A percentile compares a stretch with the other conserved stretches of the same genome.
Evolutionary conservation across 371 early-diverging fungal species (phyloP).

Genomic region (Parasitella parasitica): DNA sequence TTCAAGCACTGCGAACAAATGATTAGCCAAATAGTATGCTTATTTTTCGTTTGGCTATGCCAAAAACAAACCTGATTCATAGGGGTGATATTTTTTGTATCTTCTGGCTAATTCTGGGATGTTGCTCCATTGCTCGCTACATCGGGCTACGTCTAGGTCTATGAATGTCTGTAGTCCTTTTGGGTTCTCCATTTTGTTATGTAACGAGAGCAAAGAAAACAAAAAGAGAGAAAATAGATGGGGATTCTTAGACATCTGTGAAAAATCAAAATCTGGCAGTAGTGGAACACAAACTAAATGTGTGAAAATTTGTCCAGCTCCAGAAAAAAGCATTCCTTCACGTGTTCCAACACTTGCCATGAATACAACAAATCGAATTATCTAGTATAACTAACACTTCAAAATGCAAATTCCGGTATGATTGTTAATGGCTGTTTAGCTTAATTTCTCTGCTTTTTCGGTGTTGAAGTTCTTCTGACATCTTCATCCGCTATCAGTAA

Average conservation of each 20-base stretch:
- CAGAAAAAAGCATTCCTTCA: neutral
- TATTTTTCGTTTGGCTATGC: neutral
- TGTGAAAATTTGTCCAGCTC: neutral
- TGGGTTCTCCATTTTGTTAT: constrained; percentile 15
- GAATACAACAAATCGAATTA: too few relatives aligned
- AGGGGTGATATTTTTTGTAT: constrained; percentile 63
- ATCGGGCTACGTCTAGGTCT: constrained; percentile 60
- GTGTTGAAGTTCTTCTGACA: too few relatives aligned
- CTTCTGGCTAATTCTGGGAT: constrained; percentile 64
- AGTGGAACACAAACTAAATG: constrained; percentile 2
- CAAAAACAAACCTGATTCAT: constrained; percentile 56
- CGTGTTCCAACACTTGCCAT: neutral
- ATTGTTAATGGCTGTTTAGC: too few relatives aligned
- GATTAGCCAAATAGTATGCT: neutral
- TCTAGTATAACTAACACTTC: too few relatives aligned
- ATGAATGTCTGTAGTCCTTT: constrained; percentile 36
- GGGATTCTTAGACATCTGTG: neutral
- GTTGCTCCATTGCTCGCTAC: constrained; percentile 54
- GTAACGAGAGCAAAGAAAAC: neutral
- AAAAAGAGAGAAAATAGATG: neutral
- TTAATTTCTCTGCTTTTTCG: too few relatives aligned
- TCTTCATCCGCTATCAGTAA: too few relatives aligned
- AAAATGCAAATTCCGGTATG: too few relatives aligned
- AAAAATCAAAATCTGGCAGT: neutral
- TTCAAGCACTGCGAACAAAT: constrained; percentile 10